These are phyloP conservation scores for Suhomyces chickasaworum DNA, from an alignment of 1,139 yeast species.

Conservation along the genomic window DNA sequence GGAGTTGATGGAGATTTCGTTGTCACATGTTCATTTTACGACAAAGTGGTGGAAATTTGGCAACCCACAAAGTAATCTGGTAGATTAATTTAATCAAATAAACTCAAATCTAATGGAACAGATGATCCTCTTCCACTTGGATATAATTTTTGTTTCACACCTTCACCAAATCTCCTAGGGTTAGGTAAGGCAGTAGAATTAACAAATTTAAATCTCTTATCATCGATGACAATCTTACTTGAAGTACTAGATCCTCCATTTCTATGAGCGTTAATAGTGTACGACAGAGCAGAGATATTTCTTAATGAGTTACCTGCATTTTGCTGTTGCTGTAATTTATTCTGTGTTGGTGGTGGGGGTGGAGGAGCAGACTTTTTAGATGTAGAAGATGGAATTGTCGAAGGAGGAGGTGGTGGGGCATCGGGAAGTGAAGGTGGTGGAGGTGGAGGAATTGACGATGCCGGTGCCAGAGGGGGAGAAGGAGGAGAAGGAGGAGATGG, in stretches of 20 bases:
- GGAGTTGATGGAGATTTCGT: slow-evolving; percentile 46
- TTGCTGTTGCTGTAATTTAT: slow-evolving; percentile 46
- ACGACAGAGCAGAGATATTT: slow-evolving; percentile 59
- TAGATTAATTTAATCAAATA: too few species aligned
- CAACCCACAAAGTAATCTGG: not conserved
- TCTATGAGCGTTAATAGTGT: slow-evolving; percentile 45
- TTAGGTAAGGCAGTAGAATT: slow-evolving; percentile 74
- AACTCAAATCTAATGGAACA: slow-evolving; percentile 71
- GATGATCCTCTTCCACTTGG: slow-evolving; percentile 97
- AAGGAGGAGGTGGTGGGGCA: slow-evolving; percentile 14
- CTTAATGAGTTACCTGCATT: slow-evolving; percentile 52
- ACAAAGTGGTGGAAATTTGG: slow-evolving; percentile 80
- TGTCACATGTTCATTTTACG: slow-evolving; percentile 90
- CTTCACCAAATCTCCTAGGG: slow-evolving; percentile 74
- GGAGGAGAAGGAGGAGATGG: slow-evolving; percentile 8
- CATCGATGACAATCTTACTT: slow-evolving; percentile 58
- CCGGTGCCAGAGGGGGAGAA: slow-evolving; percentile 10
- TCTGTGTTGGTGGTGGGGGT: slow-evolving; percentile 37
- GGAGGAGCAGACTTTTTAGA: slow-evolving; percentile 15
- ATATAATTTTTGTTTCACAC: slow-evolving; percentile 64
- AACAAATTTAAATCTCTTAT: slow-evolving; percentile 69
- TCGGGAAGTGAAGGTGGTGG: slow-evolving; percentile 16
- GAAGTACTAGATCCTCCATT: slow-evolving; percentile 16
- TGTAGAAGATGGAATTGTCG: slow-evolving; percentile 10
- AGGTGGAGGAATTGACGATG: slow-evolving; percentile 12